These are phyloP conservation scores for Neonectria ditissima DNA, from an alignment of 2,329 filamentous ascomycete genomes.

Conservation along the genomic window DNA sequence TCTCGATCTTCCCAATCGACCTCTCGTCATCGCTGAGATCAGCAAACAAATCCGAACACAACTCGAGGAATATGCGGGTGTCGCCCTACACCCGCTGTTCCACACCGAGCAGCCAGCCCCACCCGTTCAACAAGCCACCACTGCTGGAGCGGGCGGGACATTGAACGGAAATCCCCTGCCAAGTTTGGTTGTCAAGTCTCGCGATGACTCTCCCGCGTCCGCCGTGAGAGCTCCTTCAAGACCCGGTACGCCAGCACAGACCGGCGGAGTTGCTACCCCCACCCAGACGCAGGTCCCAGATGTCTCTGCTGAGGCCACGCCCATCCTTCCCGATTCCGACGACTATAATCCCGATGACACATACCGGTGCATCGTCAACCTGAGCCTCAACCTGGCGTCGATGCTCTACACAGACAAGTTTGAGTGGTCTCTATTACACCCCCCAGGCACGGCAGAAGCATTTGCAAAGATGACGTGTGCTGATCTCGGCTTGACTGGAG, in stretches of 20 bases:
- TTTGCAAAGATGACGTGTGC: conserved; percentile 95
- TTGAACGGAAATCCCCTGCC: conserved; percentile 47
- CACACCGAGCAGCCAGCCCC: conserved; percentile 65
- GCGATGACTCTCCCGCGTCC: conserved; percentile 55
- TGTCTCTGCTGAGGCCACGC: conserved; percentile 77
- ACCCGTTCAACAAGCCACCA: conserved; percentile 35
- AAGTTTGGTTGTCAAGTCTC: conserved; percentile 48
- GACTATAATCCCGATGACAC: conserved; percentile 92
- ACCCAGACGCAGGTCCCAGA: conserved; percentile 58
- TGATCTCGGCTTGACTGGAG: conserved; percentile 87
- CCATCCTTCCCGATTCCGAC: conserved; percentile 71
- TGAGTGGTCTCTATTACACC: conserved; percentile 95
- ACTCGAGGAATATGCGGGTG: conserved; percentile 94
- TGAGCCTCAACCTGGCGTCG: conserved; percentile 93
- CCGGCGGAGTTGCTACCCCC: conserved; percentile 63
- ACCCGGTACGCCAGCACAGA: conserved; percentile 68
- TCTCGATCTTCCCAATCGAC: conserved; percentile 85
- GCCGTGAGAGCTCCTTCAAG: conserved; percentile 56
- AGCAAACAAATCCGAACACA: conserved; percentile 95
- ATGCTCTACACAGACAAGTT: conserved; percentile 97
- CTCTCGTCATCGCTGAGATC: conserved; percentile 79
- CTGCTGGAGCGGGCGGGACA: conserved; percentile 29
- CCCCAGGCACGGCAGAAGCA: conserved; percentile 88
- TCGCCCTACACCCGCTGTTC: conserved; percentile 93
- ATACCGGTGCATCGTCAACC: conserved; percentile 90